Evolutionary conservation across 139 green algal genomes (phyloP).

Genomic region (Coelastrella sp.): DNA sequence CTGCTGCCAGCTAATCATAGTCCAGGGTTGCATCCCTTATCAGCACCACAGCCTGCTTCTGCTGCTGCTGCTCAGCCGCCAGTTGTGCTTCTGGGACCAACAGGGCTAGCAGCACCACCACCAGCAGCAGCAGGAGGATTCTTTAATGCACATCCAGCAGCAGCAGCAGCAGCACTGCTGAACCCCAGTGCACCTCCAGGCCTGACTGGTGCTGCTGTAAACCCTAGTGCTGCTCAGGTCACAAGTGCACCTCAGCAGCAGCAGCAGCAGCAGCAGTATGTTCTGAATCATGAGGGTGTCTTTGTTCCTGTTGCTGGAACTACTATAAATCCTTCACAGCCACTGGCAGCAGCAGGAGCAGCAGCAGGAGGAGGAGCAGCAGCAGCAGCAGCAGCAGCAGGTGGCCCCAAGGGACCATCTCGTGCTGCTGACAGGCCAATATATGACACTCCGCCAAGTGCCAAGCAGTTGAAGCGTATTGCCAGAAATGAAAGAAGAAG

Average conservation of each 20-base stretch:
- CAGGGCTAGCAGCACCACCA: neutral
- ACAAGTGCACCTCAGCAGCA: neutral
- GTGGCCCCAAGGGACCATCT: neutral
- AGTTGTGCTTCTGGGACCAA: neutral
- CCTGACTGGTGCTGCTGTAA: too few relatives aligned
- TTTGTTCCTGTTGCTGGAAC: neutral
- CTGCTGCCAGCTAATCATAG: neutral
- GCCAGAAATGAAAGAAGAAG: neutral
- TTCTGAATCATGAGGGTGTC: neutral
- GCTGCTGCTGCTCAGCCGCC: neutral
- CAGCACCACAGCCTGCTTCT: neutral
- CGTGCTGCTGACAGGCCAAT: neutral
- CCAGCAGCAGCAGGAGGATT: neutral
- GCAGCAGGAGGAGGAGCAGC: slow-evolving; percentile 39
- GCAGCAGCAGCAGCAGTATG: neutral
- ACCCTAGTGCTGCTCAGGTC: neutral
- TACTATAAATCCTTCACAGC: too few relatives aligned
- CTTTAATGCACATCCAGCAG: neutral
- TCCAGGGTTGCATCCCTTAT: neutral
- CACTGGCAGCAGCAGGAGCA: slow-evolving; percentile 13
- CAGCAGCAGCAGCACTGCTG: neutral
- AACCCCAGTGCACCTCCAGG: neutral
- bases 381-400: slow-evolving; percentile 36
- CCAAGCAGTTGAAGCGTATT: neutral
- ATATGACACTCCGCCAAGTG: neutral